Evolutionary conservation across 331 rosid genomes (phyloP).

Genomic region (Stylosanthes scabra): DNA sequence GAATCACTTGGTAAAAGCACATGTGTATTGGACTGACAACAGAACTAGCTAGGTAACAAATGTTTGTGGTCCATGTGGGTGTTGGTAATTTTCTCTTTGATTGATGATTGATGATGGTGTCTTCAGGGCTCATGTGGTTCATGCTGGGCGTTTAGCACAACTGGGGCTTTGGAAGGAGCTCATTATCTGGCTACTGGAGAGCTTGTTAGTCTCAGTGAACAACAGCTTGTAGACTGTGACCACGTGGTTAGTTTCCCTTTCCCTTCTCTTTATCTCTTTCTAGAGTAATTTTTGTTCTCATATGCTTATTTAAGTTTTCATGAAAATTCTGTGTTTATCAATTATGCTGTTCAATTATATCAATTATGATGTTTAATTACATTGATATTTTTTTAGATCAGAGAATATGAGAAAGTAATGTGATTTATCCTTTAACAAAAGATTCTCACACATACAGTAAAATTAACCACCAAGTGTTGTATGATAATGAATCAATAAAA

Average conservation of each 20-base stretch:
- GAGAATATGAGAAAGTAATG: neutral
- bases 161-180: constrained; percentile 97
- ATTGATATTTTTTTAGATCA: no score
- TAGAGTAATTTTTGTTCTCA: no score
- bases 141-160: constrained; percentile 94
- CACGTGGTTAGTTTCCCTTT: constrained; percentile 63
- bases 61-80: neutral
- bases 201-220: constrained; percentile 84
- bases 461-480: neutral
- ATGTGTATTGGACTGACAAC: no score
- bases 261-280: neutral
- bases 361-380: neutral
- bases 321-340: neutral
- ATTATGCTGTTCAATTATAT: neutral
- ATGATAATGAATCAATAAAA: neutral
- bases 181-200: constrained; percentile 74
- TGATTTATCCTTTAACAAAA: neutral
- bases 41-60: no score
- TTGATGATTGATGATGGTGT: neutral
- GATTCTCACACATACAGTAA: neutral
- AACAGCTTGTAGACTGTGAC: constrained; percentile 98
- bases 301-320: neutral
- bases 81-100: neutral
- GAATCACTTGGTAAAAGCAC: no score
- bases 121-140: constrained; percentile 93